Evolutionary conservation across 305 asterid species (phyloP).

Genomic region (Ilex paraguariensis): DNA sequence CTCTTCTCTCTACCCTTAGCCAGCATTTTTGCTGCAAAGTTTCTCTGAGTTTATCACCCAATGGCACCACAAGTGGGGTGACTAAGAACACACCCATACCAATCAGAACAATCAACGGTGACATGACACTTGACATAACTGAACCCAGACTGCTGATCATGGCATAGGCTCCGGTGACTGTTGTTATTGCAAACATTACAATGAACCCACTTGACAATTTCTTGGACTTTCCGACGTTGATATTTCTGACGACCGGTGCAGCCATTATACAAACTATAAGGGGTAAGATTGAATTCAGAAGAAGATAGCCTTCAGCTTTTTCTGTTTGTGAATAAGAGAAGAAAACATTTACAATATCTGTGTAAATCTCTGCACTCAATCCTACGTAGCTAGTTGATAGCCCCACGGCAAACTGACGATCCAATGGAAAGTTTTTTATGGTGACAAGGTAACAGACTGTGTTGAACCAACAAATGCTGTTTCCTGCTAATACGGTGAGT

Average conservation of each 20-base stretch:
- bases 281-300: conserved; percentile 51
- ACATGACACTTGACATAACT: conserved; percentile 9
- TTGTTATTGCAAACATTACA: conserved; percentile 47
- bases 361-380: conserved; percentile 56
- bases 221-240: conserved; percentile 29
- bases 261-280: conserved; percentile 26
- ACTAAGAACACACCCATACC: conserved; percentile 35
- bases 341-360: conserved; percentile 44
- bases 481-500: conserved; percentile 68
- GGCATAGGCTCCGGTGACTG: conserved; percentile 45
- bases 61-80: conserved; percentile 42
- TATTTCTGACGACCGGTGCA: conserved; percentile 37
- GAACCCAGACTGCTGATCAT: conserved; percentile 42
- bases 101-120: conserved; percentile 11
- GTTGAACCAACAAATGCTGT: conserved; percentile 82
- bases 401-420: conserved; percentile 70
- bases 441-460: conserved; percentile 56
- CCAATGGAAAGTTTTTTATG: conserved; percentile 60
- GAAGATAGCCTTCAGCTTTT: conserved; percentile 44
- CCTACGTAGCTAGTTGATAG: conserved; percentile 82
- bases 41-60: conserved; percentile 43
- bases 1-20: conserved; percentile 31
- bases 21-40: conserved; percentile 34
- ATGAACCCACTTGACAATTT: conserved; percentile 50
- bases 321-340: conserved; percentile 6